A percentile compares a stretch with the other conserved stretches of the same genome.
Evolutionary conservation across 2,329 filamentous ascomycete genomes (phyloP).

Genomic region (Ophiognomonia clavigignenti-juglandacearum): DNA sequence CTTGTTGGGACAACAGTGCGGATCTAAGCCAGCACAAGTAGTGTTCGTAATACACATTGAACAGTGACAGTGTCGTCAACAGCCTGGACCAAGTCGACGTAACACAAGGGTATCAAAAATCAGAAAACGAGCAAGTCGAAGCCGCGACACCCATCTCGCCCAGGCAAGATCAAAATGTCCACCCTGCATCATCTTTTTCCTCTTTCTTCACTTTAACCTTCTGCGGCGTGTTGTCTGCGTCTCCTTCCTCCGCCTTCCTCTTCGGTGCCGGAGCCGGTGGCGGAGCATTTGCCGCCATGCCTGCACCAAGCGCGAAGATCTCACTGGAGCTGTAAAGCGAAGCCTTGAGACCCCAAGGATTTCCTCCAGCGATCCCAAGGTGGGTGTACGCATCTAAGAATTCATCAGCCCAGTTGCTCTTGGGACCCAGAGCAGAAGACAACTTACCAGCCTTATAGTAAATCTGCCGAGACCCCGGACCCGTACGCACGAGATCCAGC

Average conservation of each 20-base stretch:
- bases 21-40: no score
- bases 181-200: neutral
- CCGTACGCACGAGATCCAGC: conserved; percentile 51
- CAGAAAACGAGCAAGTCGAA: no score
- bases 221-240: neutral
- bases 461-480: conserved; percentile 41
- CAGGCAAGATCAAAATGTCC: conserved; percentile 11
- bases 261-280: no score
- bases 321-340: conserved; percentile 50
- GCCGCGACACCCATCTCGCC: no score
- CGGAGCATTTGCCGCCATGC: conserved; percentile 4
- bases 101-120: no score
- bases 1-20: no score
- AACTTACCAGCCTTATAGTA: conserved; percentile 73
- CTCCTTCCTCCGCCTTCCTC: neutral
- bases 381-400: conserved; percentile 61
- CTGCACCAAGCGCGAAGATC: conserved; percentile 24
- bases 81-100: no score
- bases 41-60: no score
- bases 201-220: conserved; percentile 1
- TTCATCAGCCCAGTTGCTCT: neutral
- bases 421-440: neutral
- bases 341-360: conserved; percentile 58
- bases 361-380: conserved; percentile 55
- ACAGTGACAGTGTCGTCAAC: no score